Evolutionary conservation across 148 eudicot species (phyloP), one percentile per base, ranked within the genome.

Genomic region (Vaccinium darrowii): DNA sequence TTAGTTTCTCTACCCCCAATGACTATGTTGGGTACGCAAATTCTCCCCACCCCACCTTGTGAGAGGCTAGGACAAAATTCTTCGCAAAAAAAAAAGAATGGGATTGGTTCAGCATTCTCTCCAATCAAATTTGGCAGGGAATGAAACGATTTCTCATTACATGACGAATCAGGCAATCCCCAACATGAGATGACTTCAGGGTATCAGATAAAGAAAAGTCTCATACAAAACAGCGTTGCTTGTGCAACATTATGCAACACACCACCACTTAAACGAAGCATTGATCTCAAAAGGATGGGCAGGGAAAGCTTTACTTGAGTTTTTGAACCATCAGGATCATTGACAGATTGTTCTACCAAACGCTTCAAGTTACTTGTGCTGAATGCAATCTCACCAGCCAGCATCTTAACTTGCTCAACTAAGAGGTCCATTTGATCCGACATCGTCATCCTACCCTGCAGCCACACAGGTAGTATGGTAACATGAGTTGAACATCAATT

Each of bases 371-470:
- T 93, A 86, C 99, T 97, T 30, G 98, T 93, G 84, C 92, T 92
- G 92, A 97, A 93, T 79, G 99, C 99, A 91, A 95, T 97, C 86
- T 95, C 99, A 56, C 98, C 99, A 83, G 95, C 95, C 81, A 97
- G 99, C 99, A 95, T 97, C 91, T 97, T 97, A 67, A 95, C 99
- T 91, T 97, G 99, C 92, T 97, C 99, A 83, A 90, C 96, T 75
- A 95, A 87, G 60, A 97, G 95, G 89, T 97, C 99, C 93, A 93
- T 95, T 91, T 97, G 94, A 89, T 97, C 99, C 23, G 95, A 89
- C 86, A 90, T 79, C 84, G 92, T 85, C 83, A 95, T 87, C 51
- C 89, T 95, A 80, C 91, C 96, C 99, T 97, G 86, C 69, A 72
- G 27, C 75, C 74, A 62, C 84, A 88, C 1, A 85, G 72, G 30